Evolutionary conservation across 2,329 filamentous ascomycete species (phyloP).

Genomic region (Sporothrix globosa): DNA sequence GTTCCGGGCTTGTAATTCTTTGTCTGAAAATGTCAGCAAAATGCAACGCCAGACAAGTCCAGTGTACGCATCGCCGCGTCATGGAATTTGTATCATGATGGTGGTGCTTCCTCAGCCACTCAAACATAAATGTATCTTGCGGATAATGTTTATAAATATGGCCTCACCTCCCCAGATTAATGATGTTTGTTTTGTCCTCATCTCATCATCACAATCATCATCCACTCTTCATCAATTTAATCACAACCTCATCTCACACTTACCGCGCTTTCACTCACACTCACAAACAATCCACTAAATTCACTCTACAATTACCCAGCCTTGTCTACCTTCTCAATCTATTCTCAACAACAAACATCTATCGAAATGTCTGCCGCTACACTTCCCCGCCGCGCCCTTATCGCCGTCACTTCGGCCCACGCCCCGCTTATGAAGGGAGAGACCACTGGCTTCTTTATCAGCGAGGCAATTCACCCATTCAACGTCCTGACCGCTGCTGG

Average conservation of each 20-base stretch:
- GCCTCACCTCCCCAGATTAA: neutral
- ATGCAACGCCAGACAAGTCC: conserved; percentile 10
- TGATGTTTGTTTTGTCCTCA: neutral
- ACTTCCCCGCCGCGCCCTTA: conserved; percentile 45
- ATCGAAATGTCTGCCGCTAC: conserved; percentile 41
- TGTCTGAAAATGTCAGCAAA: neutral
- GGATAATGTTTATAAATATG: neutral
- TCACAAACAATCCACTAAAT: neutral
- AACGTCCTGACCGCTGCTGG: conserved; percentile 50
- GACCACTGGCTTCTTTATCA: conserved; percentile 51
- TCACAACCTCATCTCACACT: neutral
- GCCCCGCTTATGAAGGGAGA: conserved; percentile 48
- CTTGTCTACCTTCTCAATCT: neutral
- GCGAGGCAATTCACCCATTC: conserved; percentile 54
- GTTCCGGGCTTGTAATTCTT: too few species aligned
- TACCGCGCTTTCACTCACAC: neutral
- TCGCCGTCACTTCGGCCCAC: conserved; percentile 49
- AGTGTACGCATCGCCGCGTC: neutral
- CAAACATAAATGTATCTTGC: neutral
- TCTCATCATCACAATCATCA: conserved; percentile 18
- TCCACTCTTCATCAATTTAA: neutral
- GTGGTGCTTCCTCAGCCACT: neutral
- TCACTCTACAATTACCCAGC: neutral
- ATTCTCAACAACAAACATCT: neutral
- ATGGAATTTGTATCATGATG: conserved; percentile 1